Evolutionary conservation across 208 protist genomes (phyloP), one percentile per base, ranked within the genome.

Genomic region (Entamoeba invadens): DNA sequence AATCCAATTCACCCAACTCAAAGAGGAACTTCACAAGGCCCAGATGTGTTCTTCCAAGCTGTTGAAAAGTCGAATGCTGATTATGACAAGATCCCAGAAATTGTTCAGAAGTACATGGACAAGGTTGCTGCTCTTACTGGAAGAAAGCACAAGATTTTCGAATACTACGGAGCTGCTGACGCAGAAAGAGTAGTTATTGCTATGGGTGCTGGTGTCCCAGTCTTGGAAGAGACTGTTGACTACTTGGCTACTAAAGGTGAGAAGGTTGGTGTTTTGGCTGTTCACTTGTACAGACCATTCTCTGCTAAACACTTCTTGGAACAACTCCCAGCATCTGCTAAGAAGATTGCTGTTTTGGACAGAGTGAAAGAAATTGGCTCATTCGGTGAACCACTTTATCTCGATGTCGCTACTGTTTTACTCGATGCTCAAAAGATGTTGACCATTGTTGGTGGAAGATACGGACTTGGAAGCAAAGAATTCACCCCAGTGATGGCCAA

Each of bases 391-490:
- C 97, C 97, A 12, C 51, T 97, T 2, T 97, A 96, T 94, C 95
- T 96, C 16, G 97, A 97, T 94, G 97, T 97, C 46, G 38, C 93
- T 93, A n/a, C 77, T 68, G 42, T 94, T 87, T 72, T 94, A 92
- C 14, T 44, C 21, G 16, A 35, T 5, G 10, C n/a, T 10, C 2
- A 31, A 5, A 46, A 46, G 14, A 42, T 92, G 25, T 44, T 93
- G 72, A 92, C 91, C 4, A 44, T 97, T n/a, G 91, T 96, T 44
- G 96, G 96, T 93, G 97, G 97, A 45, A 46, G 93, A 25, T 97
- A 95, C 68, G 97, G 97, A 91, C 95, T 97, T 44, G 96, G 94
- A 45, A 95, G 93, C 21, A 97, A 97, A 94, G 96, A 97, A 42
- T 97, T 97, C 93, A 97, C 94, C 18, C 95, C 97, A 45, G 91